Conservation (phyloP, 345 rosid genomes). For the Eucalyptus pauciflora region DNA sequence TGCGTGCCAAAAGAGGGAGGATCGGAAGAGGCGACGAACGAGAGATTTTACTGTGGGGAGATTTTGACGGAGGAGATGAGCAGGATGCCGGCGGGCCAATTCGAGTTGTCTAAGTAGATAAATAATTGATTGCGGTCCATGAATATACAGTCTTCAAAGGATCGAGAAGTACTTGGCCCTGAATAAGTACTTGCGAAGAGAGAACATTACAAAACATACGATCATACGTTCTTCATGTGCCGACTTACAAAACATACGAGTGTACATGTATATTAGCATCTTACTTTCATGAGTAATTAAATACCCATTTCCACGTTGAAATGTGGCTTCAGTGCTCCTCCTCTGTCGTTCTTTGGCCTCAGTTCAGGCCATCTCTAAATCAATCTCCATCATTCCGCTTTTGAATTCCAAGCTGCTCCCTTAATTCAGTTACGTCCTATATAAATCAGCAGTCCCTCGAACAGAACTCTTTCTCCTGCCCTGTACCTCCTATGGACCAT, state of each 20-base stretch:
- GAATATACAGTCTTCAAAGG: not conserved
- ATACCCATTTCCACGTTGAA: too few relatives aligned
- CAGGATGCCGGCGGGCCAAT: not conserved
- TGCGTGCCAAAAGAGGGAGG: too few relatives aligned
- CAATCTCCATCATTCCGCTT: not conserved
- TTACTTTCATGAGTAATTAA: too few relatives aligned
- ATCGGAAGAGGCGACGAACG: not conserved
- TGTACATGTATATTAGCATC: not conserved
- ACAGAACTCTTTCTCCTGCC: not conserved
- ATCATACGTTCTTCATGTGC: not conserved
- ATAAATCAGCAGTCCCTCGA: not conserved
- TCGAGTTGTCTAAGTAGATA: too few relatives aligned
- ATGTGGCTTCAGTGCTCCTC: not conserved
- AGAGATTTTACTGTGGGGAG: too few relatives aligned
- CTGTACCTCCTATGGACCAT: too few relatives aligned
- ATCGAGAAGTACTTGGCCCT: not conserved
- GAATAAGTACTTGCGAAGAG: not conserved
- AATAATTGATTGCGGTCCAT: too few relatives aligned
- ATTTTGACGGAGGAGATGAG: not conserved
- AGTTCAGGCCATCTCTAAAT: not conserved
- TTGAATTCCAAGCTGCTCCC: not conserved
- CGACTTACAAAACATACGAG: not conserved
- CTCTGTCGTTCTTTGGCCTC: not conserved
- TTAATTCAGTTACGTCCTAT: not conserved
- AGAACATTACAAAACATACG: not conserved